Evolutionary conservation across 495 filamentous ascomycete genomes (phyloP), one percentile per base, ranked within the genome.

Genomic region (Aspergillus kassunensis): DNA sequence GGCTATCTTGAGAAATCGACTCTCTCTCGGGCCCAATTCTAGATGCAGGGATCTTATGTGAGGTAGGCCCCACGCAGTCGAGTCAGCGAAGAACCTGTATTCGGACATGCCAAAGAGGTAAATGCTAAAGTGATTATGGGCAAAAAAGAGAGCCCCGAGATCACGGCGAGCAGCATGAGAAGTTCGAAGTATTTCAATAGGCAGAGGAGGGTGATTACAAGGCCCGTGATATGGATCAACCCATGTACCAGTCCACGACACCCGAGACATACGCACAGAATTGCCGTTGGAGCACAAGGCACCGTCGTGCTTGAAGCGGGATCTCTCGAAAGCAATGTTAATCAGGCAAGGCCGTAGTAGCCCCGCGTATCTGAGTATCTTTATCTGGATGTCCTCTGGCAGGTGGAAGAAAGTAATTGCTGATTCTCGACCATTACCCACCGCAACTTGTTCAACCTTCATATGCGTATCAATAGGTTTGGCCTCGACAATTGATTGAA

Each of bases 361-460:
- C 3, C 58, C 56, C 39, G 61, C 61, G 51, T 64, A 62, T 48
- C 53, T 29, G 41, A 68, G 53, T 44, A 68, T 61, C 16, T 20
- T 50, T 11, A 46, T 50, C 13, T 52, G 51, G 31, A 59, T 27
- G 18, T 57, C 8, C 10, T 56, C 37, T 6, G 64, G 64, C 19
- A 67, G 46, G 21, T 64, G 49, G 2, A 60, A 27, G 48, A 66
- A 63, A 0, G 55, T 55, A 23, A 45, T 49, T 10, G 11, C 35
- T 0, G 24, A 12, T 8, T 21, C 10, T 4, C 35, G 10, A 49
- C 11, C 18, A 0, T 29, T 44, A 6, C 10, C 9, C 11, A 31
- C 13, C 6, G 13, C n/a, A 1, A 3, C 11, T 21, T 33, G 18
- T 25, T 3, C 27, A 3, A 35, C 12, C 34, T 47, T 33, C 24